A percentile compares a stretch with the other conserved stretches of the same genome.
phyloP scores from a whole-genome alignment of 2,329 filamentous ascomycete genomes.

The Blastomyces gilchristii region DNA sequence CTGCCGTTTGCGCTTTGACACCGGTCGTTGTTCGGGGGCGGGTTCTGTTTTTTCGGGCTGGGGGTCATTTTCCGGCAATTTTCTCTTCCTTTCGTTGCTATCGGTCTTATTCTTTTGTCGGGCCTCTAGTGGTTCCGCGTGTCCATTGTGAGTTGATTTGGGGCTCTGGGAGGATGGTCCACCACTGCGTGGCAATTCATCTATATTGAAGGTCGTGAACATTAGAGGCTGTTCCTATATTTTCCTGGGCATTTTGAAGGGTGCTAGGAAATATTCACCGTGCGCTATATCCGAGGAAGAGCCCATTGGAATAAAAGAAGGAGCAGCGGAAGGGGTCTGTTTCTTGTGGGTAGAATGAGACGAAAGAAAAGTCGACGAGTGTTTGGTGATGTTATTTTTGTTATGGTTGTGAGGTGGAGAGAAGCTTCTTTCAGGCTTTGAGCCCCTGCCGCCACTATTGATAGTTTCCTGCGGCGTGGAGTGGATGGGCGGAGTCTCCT shows the following conservation, averaged over 20 bases:
- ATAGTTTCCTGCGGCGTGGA: conserved; percentile 7
- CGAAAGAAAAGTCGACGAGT: neutral
- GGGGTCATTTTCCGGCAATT: conserved; percentile 20
- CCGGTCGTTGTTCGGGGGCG: conserved; percentile 20
- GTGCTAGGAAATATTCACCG: neutral
- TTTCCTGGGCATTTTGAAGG: neutral
- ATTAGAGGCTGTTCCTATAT: neutral
- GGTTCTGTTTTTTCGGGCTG: conserved; percentile 18
- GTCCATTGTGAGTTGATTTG: neutral
- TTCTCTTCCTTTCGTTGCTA: conserved; percentile 22
- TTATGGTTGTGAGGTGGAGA: neutral
- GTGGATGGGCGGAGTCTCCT: conserved; percentile 12
- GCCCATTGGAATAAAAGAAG: neutral
- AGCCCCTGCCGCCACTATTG: conserved; percentile 3
- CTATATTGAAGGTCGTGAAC: neutral
- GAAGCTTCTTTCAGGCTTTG: conserved; percentile 5
- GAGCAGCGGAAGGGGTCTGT: neutral
- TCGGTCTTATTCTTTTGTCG: neutral
- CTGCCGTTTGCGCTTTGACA: conserved; percentile 30
- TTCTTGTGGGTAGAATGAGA: neutral
- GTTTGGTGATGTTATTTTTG: neutral
- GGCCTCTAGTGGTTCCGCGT: neutral
- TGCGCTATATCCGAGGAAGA: neutral
- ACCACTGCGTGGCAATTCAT: neutral
- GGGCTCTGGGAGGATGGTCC: neutral